Percentiles rank a stretch among this genome's conserved stretches.
Conservation (phyloP, 257 asterid species). For the Solanum corneliomulleri region DNA sequence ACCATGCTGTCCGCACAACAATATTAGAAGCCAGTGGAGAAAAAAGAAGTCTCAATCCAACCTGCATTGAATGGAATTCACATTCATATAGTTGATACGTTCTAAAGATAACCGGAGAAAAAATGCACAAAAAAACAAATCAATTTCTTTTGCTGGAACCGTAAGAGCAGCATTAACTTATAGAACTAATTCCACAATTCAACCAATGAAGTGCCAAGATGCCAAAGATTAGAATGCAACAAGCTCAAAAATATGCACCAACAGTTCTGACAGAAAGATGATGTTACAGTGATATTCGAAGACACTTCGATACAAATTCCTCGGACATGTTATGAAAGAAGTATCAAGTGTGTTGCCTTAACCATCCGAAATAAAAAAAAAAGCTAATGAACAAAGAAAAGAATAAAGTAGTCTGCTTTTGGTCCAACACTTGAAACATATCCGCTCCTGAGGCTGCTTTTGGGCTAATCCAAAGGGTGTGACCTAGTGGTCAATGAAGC, state of each 20-base stretch:
- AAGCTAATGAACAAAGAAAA: not conserved
- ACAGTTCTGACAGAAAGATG: not conserved
- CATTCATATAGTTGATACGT: not conserved
- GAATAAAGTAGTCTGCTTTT: not conserved
- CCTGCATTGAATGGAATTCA: conserved; percentile 33
- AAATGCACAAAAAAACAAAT: not conserved
- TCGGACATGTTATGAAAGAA: not conserved
- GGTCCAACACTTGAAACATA: not conserved
- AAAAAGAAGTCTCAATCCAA: conserved; percentile 60
- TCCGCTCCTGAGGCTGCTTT: not conserved
- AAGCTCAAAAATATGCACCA: not conserved
- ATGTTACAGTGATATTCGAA: not conserved
- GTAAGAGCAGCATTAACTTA: not conserved
- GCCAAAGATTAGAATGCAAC: not conserved
- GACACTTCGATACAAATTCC: not conserved
- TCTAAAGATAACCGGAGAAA: not conserved
- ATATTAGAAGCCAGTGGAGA: conserved; percentile 67
- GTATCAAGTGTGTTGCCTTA: not conserved
- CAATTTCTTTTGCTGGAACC: not conserved
- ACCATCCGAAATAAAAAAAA: not conserved
- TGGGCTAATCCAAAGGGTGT: not conserved
- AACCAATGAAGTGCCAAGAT: not conserved
- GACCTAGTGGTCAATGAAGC: not conserved
- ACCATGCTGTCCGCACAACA: conserved; percentile 82
- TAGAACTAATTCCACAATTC: not conserved